A percentile compares a stretch with the other conserved stretches of the same genome.
These are phyloP conservation scores for Suillus ampliporus DNA, from an alignment of 768 basidiomycete genomes.

Conservation along the genomic window DNA sequence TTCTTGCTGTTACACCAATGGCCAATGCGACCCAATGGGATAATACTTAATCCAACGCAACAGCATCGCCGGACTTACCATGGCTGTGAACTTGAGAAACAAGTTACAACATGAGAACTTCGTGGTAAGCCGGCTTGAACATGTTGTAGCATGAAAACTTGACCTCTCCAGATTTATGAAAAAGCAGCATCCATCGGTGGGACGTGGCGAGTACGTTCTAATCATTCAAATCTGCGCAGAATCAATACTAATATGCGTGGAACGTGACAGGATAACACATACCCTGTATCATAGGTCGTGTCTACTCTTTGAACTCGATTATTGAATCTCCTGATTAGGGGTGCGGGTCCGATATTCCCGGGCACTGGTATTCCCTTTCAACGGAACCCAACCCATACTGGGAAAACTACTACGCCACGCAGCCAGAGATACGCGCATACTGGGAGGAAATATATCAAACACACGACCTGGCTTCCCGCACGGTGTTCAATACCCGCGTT, in stretches of 20 bases:
- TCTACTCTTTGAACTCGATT: background rate
- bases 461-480: conserved; percentile 45
- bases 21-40: no score
- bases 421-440: conserved; percentile 57
- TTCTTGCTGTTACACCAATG: background rate
- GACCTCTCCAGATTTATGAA: conserved; percentile 52
- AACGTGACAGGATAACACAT: conserved; percentile 53
- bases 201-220: conserved; percentile 59
- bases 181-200: conserved; percentile 53
- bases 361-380: conserved; percentile 61
- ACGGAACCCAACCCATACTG: conserved; percentile 59
- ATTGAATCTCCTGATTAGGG: conserved; percentile 30
- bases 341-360: conserved; percentile 61
- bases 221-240: conserved; percentile 13
- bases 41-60: background rate
- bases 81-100: conserved; percentile 52
- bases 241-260: background rate
- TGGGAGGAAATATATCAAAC: conserved; percentile 54
- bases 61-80: conserved; percentile 54
- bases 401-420: conserved; percentile 50
- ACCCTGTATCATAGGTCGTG: conserved; percentile 48
- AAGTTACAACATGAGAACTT: conserved; percentile 53
- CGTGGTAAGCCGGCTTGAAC: conserved; percentile 41
- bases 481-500: conserved; percentile 49
- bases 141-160: background rate